Evolutionary conservation across 2,329 filamentous ascomycete species (phyloP), one percentile per base, ranked within the genome.

Genomic region (Monosporascus ibericus): DNA sequence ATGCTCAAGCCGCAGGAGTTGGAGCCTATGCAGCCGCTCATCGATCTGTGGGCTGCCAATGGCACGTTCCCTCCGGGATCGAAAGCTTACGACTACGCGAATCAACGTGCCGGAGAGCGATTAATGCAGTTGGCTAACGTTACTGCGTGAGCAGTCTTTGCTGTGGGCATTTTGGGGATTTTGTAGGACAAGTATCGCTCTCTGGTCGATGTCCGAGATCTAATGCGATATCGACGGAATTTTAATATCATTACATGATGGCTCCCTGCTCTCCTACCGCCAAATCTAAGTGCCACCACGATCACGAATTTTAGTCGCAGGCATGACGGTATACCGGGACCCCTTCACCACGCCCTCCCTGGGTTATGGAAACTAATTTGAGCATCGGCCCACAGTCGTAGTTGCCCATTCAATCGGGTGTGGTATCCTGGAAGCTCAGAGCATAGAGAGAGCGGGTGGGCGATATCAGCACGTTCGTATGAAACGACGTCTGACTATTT

Each of bases 11-110:
- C 91, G 54, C 87, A 90, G 65, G 92, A 96, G 71, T 81, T 95
- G 63, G 92, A 96, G 77, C 92, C 92, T 22, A 96, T 97, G 90
- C 90, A 95, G 75, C 90, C 90, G 25, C 74, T 97, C 61, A 89
- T 97, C 61, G 91, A 96, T 64, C 80, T 96, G 47, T 96, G 92
- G 87, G 85, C 91, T 25, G 86, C 86, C 57, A 92, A 92, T 66
- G 91, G 92, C 54, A 88, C 92, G 25, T 88, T 97, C 62, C 91
- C 91, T 2, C 82, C 84, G 14, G 87, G 88, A 56, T 85, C 81
- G 42, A 85, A 83, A 70, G 83, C 82, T 2, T 85, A 85, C 63
- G 79, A 82, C 55, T 84, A 82, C 60, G 82, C 83, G 55, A 86
- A 86, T 64, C 67, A 84, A 44, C 75, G 75, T 53, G 81, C 77